Evolutionary conservation across 1,139 yeast species (phyloP), one percentile per base, ranked within the genome.

Genomic region (Saccharomyces hybrid): DNA sequence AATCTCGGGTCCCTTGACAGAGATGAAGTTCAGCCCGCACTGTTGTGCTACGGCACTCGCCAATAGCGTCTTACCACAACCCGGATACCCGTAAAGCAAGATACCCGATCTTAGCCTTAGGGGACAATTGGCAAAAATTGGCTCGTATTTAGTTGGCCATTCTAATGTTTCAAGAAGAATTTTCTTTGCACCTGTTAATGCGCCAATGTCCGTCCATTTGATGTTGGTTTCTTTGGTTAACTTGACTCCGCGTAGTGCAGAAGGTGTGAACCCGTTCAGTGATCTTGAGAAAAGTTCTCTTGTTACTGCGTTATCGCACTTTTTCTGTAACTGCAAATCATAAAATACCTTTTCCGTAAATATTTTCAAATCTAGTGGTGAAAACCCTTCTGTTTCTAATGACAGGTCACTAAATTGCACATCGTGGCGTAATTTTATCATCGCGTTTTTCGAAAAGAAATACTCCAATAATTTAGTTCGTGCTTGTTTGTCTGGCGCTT

Each of bases 141-240:
- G 97, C 0, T 97, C 96, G 67, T 91, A 93, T 64, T 85, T 87
- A 0, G 97, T 89, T 1, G 99, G 99, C 98, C 98, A 91, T 68
- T 93, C 98, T 44, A 93, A 72, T 0, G 98, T 93, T 67, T 93
- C 98, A 51, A 90, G 71, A 26, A 93, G 72, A 0, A 88, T 76
- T 9, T 78, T 76, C 65, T 91, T 93, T 1, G 96, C 95, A 19
- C 83, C 87, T 29, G 73, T 73, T 51, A 93, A 74, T 0, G 97
- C 99, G 7, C 98, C 99, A 62, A 93, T 89, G 61, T 90, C 96
- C 1, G 77, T 64, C 99, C 99, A 93, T 48, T 79, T 79, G 0
- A 84, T 82, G 11, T 67, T 67, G 0, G 84, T 74, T 0, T 91
- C 82, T 64, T 88, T 89, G 62, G 89, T 90, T 12, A 91, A 74